These are phyloP conservation scores for Albugo laibachii DNA, from an alignment of 352 stramenopile genomes.

Conservation along the genomic window DNA sequence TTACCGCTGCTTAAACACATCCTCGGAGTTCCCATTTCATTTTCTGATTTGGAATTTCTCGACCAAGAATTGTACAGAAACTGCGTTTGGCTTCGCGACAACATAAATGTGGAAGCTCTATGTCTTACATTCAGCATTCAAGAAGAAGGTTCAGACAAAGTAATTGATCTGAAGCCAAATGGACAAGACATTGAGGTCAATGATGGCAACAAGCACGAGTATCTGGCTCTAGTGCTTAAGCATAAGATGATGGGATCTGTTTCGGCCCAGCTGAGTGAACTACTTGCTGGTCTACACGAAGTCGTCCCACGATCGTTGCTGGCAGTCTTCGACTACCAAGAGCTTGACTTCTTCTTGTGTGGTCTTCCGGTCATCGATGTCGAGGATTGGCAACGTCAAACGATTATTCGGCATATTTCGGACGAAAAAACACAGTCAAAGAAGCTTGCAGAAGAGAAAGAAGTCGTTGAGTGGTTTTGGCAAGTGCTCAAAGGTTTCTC, in stretches of 20 bases:
- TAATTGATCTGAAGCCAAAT: conserved; percentile 80
- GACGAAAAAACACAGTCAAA: conserved; percentile 22
- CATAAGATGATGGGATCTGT: conserved; percentile 88
- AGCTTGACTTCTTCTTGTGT: conserved; percentile 90
- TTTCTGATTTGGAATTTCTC: conserved; percentile 67
- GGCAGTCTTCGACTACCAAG: conserved; percentile 85
- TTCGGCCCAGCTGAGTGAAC: conserved; percentile 68
- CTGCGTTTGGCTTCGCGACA: conserved; percentile 50
- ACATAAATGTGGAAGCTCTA: conserved; percentile 40
- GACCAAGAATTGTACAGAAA: conserved; percentile 65
- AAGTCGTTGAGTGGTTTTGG: conserved; percentile 84
- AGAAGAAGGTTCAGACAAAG: conserved; percentile 34
- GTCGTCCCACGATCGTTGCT: conserved; percentile 82
- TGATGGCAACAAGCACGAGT: conserved; percentile 88
- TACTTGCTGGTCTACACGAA: conserved; percentile 84
- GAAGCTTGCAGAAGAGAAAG: conserved; percentile 16
- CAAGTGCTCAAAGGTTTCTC: conserved; percentile 66
- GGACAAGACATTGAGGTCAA: conserved; percentile 86
- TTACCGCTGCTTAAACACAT: conserved; percentile 67
- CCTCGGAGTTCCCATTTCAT: conserved; percentile 66
- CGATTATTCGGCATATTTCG: conserved; percentile 18
- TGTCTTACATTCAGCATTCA: conserved; percentile 62
- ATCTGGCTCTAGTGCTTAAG: conserved; percentile 85
- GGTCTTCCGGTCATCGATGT: conserved; percentile 68
- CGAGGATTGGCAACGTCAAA: conserved; percentile 74